Evolutionary conservation across 441 rosid genomes (phyloP).

Genomic region (Jatropha multifida): DNA sequence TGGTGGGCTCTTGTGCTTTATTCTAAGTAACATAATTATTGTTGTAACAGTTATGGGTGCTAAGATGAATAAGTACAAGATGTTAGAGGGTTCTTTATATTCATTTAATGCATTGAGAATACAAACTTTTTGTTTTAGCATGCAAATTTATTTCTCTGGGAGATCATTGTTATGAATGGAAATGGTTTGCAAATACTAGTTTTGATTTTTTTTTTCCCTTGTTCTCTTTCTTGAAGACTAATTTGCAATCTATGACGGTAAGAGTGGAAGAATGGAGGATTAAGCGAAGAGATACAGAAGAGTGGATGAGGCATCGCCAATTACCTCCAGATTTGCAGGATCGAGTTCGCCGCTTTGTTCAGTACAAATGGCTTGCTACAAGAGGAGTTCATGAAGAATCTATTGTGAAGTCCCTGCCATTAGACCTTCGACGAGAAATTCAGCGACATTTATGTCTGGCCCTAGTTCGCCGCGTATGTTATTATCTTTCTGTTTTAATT

Average conservation of each 20-base stretch:
- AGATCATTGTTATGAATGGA: not conserved
- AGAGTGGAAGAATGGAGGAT: slow-evolving; percentile 47
- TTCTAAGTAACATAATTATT: too few relatives aligned
- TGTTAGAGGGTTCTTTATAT: not conserved
- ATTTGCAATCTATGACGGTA: slow-evolving; percentile 43
- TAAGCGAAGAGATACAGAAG: slow-evolving; percentile 43
- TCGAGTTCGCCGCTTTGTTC: slow-evolving; percentile 29
- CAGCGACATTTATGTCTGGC: slow-evolving; percentile 31
- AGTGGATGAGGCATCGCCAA: slow-evolving; percentile 50
- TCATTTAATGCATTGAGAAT: not conserved
- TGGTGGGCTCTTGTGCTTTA: too few relatives aligned
- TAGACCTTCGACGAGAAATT: slow-evolving; percentile 37
- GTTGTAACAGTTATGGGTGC: too few relatives aligned
- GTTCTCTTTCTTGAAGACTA: slow-evolving; percentile 20
- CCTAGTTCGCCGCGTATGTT: slow-evolving; percentile 38
- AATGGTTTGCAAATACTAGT: not conserved
- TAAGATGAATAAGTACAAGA: not conserved
- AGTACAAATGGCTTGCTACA: slow-evolving; percentile 38
- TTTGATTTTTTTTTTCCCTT: not conserved
- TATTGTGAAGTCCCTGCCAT: slow-evolving; percentile 31
- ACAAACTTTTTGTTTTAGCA: not conserved
- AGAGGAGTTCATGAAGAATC: slow-evolving; percentile 44
- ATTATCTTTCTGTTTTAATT: not conserved
- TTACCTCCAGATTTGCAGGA: slow-evolving; percentile 34
- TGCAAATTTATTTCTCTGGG: not conserved